Percentiles rank a stretch among this genome's conserved stretches.
These are phyloP conservation scores for Parastagonospora nodorum DNA, from an alignment of 2,329 filamentous ascomycete genomes.

Conservation along the genomic window DNA sequence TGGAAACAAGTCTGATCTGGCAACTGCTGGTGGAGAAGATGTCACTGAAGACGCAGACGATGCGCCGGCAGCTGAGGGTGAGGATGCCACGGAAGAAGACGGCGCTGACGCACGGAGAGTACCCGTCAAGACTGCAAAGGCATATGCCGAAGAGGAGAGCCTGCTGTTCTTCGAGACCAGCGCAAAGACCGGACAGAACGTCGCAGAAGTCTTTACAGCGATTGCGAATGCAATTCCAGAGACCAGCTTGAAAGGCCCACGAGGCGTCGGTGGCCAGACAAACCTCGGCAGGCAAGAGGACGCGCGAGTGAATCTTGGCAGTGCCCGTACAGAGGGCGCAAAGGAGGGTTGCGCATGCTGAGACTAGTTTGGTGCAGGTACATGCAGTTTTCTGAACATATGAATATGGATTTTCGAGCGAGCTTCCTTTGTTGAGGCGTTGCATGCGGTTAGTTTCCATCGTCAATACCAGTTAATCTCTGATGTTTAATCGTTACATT, in stretches of 20 bases:
- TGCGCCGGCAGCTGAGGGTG: constrained; percentile 55
- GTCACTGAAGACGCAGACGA: constrained; percentile 58
- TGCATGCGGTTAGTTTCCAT: constrained; percentile 4
- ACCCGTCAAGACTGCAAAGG: constrained; percentile 85
- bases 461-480: constrained; percentile 3
- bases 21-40: constrained; percentile 49
- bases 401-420: neutral
- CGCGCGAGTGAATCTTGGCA: constrained; percentile 79
- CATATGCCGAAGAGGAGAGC: constrained; percentile 92
- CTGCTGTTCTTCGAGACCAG: constrained; percentile 97
- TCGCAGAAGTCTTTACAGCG: constrained; percentile 94
- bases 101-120: constrained; percentile 82
- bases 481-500: neutral
- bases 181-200: constrained; percentile 94
- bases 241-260: constrained; percentile 87
- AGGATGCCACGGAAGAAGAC: constrained; percentile 61
- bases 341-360: constrained; percentile 94
- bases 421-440: constrained; percentile 2
- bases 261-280: constrained; percentile 66
- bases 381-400: neutral
- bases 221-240: constrained; percentile 98
- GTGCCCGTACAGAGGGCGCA: constrained; percentile 70
- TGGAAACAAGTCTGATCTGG: constrained; percentile 86
- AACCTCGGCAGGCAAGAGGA: constrained; percentile 64
- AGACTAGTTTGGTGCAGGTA: constrained; percentile 1